Evolutionary conservation across 495 filamentous ascomycete species (phyloP).

Genomic region (Tuber umbilicatum): DNA sequence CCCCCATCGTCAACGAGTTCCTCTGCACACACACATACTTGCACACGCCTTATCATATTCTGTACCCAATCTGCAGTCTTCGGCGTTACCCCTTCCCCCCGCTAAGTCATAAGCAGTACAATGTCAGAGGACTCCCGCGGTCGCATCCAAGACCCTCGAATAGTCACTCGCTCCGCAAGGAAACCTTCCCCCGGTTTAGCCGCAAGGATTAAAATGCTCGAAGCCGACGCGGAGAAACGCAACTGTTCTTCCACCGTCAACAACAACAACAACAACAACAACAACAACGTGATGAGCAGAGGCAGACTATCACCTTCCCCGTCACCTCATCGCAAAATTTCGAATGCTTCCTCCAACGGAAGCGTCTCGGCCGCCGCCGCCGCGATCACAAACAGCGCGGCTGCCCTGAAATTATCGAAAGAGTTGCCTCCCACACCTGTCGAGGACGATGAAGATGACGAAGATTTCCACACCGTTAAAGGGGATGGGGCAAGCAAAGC

Average conservation of each 20-base stretch:
- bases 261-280: constrained; percentile 2
- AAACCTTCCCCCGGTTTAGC: constrained; percentile 41
- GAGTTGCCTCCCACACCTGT: constrained; percentile 41
- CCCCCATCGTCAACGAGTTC: background rate
- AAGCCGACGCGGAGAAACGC: constrained; percentile 41
- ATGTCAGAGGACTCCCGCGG: constrained; percentile 40
- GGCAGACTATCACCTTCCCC: constrained; percentile 37
- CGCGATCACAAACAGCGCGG: constrained; percentile 21
- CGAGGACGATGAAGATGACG: constrained; percentile 33
- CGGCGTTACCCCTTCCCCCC: background rate
- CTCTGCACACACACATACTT: background rate
- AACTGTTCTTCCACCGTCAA: constrained; percentile 15
- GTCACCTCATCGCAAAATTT: constrained; percentile 38
- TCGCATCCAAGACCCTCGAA: constrained; percentile 38
- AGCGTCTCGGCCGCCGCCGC: constrained; percentile 13
- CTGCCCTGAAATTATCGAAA: constrained; percentile 20
- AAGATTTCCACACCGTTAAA: constrained; percentile 12
- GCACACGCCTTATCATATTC: background rate
- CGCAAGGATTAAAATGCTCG: constrained; percentile 42
- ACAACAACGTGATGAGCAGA: constrained; percentile 14
- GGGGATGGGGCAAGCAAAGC: constrained; percentile 5
- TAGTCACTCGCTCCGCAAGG: constrained; percentile 33
- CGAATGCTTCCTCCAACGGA: constrained; percentile 17
- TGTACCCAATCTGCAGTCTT: background rate
- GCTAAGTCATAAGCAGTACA: constrained; percentile 3